Evolutionary conservation across 495 filamentous ascomycete genomes (phyloP).

Genomic region (Penicillium ochrochloron): DNA sequence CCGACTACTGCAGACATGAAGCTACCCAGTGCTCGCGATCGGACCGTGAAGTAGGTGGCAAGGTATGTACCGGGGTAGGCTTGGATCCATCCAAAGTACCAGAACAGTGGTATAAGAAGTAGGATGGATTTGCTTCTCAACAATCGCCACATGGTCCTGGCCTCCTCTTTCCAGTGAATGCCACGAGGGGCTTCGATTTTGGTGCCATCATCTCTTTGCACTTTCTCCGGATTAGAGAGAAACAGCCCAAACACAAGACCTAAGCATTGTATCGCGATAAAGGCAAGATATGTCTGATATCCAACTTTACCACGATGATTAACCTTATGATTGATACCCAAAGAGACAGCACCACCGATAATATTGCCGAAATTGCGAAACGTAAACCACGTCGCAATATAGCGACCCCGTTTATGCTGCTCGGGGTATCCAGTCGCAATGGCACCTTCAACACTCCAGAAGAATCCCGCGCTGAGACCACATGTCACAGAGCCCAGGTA

Average conservation of each 20-base stretch:
- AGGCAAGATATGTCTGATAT: neutral
- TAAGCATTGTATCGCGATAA: neutral
- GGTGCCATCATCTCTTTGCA: neutral
- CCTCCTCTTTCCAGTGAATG: neutral
- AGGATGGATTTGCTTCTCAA: neutral
- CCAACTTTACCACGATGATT: neutral
- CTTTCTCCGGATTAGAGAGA: neutral
- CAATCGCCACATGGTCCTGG: neutral
- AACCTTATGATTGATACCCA: neutral
- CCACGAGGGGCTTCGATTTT: neutral
- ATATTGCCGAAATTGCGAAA: neutral
- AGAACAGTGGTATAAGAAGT: neutral
- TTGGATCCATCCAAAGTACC: neutral
- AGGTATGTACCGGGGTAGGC: neutral
- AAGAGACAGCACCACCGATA: neutral
- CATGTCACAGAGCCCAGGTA: slow-evolving; percentile 57
- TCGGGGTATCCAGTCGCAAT: slow-evolving; percentile 60
- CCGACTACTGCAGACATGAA: neutral
- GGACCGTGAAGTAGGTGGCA: neutral
- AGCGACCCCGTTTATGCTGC: slow-evolving; percentile 14
- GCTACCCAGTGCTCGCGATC: neutral
- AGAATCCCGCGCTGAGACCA: slow-evolving; percentile 55
- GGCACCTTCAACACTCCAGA: slow-evolving; percentile 61
- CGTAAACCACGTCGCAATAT: neutral
- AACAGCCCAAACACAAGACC: neutral